Base-by-base conservation (phyloP, 352 stramenopile species). In the Phytophthora ohioensis region DNA sequence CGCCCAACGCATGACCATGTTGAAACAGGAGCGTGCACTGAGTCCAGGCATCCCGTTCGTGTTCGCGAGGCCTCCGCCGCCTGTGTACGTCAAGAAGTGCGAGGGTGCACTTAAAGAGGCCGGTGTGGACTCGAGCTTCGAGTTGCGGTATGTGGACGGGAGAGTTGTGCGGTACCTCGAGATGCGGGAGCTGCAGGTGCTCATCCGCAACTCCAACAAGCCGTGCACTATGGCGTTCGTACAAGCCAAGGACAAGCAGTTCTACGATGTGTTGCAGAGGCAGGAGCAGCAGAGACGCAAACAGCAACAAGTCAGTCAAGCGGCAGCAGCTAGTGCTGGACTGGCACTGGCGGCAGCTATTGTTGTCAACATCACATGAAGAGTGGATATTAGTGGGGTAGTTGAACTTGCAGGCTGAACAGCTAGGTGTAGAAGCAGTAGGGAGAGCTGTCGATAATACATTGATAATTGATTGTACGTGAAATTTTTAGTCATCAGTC, bases 221-320 rank as follows among this genome's bases (percentile, higher is more conserved):
- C 87, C 87, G 3, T 88, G 82, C 32, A 59, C 64, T 9, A 73
- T 94, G 66, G 81, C 72, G 8, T 94, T 94, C 64, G 78, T 85
- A 10, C 83, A 91, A 65, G 73, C 68, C 60, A 79, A 80, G 30
- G 83, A 92, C 15, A 81, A 76, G 17, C 71, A 79, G 53, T 79
- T 90, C 45, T 69, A 82, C 49, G 60, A 72, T 1, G 47, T 75
- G 32, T 49, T 87, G 45, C 75, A 79, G 49, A 30, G 34, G 17
- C 75, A 77, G 51, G 72, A 80, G 51, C 46, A 76, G 31, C 62
- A 80, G 21, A 60, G 64, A 54, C 69, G 57, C 15, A 75, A 67
- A 5, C 58, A 72, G 30, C 64, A 75, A 6, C 69, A 75, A 8
- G 47, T 46, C 7, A 55, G 32, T 8, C 59, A 78, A 41, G 60